A percentile compares a stretch with the other conserved stretches of the same genome.
These are phyloP conservation scores for Panicum virgatum DNA, from an alignment of 202 grass and related monocot genomes.

Conservation along the genomic window DNA sequence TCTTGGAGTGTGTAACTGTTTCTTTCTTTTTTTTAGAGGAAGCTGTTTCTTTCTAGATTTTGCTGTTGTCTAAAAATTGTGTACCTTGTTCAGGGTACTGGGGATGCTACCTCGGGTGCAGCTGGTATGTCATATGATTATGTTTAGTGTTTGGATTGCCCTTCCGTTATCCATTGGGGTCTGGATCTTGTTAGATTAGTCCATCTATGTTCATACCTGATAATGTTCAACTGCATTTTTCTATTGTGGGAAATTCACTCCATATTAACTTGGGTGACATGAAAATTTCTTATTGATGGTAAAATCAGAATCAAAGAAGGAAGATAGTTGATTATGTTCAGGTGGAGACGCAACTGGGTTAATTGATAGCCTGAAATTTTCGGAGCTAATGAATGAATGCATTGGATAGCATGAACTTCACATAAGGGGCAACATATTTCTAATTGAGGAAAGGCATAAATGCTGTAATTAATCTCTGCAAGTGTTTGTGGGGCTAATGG, in stretches of 20 bases:
- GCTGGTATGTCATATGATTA: constrained; percentile 48
- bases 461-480: constrained; percentile 6
- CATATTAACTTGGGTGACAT: background rate
- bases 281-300: background rate
- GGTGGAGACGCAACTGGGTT: background rate
- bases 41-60: constrained; percentile 21
- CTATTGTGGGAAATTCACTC: background rate
- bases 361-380: background rate
- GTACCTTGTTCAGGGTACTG: constrained; percentile 57
- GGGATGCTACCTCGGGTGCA: constrained; percentile 54
- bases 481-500: constrained; percentile 3
- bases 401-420: constrained; percentile 9
- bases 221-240: constrained; percentile 12
- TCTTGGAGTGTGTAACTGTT: background rate
- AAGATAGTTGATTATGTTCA: constrained; percentile 15
- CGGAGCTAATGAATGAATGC: constrained; percentile 21
- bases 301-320: constrained; percentile 27
- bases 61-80: constrained; percentile 40
- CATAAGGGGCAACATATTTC: background rate
- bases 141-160: constrained; percentile 6
- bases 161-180: background rate
- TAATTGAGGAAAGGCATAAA: constrained; percentile 33
- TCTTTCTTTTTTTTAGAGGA: background rate
- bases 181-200: constrained; percentile 4
- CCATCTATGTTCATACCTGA: constrained; percentile 23